A percentile compares a stretch with the other conserved stretches of the same genome.
phyloP scores from a whole-genome alignment of 2,329 filamentous ascomycete species.

The Colletotrichum camelliae region DNA sequence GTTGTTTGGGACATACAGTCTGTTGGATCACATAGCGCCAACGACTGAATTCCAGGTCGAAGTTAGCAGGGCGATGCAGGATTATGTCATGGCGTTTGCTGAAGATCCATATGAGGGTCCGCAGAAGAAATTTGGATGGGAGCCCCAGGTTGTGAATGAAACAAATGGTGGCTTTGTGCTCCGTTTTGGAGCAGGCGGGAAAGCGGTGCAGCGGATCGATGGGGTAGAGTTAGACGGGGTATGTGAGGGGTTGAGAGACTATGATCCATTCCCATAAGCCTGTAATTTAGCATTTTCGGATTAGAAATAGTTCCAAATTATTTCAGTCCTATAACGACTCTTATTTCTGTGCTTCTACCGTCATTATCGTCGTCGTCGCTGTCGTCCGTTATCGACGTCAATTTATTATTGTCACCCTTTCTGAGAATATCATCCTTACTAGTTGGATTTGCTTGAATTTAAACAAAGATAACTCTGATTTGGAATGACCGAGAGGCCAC shows the following conservation, averaged over 20 bases:
- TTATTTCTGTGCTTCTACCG: accelerated
- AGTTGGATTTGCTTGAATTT: too few species aligned
- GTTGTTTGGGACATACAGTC: slow-evolving; percentile 41
- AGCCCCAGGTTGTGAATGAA: slow-evolving; percentile 24
- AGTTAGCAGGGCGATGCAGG: slow-evolving; percentile 30
- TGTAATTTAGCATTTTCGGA: background rate
- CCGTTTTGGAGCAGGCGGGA: slow-evolving; percentile 16
- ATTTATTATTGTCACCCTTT: background rate
- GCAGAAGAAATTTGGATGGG: slow-evolving; percentile 24
- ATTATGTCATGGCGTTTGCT: slow-evolving; percentile 30
- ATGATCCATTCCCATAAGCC: slow-evolving; percentile 17
- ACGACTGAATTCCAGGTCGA: slow-evolving; percentile 29
- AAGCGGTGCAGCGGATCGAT: slow-evolving; percentile 24
- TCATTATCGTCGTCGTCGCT: background rate
- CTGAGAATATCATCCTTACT: background rate
- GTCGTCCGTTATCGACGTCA: background rate
- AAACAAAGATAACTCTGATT: too few species aligned
- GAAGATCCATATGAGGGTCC: slow-evolving; percentile 29
- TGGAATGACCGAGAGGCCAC: background rate
- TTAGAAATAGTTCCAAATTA: background rate
- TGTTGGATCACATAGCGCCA: slow-evolving; percentile 26
- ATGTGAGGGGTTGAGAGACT: slow-evolving; percentile 10
- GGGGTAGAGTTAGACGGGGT: slow-evolving; percentile 22
- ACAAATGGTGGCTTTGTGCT: slow-evolving; percentile 14
- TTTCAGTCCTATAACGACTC: accelerated